A percentile compares a stretch with the other conserved stretches of the same genome.
These are phyloP conservation scores for Saturnispora zaruensis DNA, from an alignment of 805 yeast genomes.

Conservation along the genomic window DNA sequence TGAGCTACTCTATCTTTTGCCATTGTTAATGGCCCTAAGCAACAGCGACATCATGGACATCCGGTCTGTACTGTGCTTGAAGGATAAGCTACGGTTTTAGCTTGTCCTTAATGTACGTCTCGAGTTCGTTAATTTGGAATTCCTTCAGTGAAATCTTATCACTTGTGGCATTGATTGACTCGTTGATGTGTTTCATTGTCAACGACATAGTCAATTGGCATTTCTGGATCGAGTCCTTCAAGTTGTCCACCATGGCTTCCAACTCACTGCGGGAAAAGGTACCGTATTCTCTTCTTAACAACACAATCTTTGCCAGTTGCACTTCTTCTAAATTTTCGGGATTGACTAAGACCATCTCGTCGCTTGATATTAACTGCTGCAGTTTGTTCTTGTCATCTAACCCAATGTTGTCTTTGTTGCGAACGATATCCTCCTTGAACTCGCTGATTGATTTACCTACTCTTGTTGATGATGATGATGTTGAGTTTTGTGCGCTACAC, in stretches of 20 bases:
- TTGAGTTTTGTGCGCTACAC: background rate
- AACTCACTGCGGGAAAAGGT: background rate
- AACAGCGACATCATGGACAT: slow-evolving; percentile 78
- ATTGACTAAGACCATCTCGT: background rate
- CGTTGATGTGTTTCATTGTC: background rate
- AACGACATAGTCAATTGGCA: background rate
- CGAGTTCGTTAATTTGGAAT: background rate
- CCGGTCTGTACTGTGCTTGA: slow-evolving; percentile 47
- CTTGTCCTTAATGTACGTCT: background rate
- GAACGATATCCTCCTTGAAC: background rate
- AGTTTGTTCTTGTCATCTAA: background rate
- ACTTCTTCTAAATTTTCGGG: background rate
- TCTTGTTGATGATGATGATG: background rate
- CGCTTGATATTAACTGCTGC: background rate
- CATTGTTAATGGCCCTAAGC: slow-evolving; percentile 68
- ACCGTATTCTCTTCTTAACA: background rate
- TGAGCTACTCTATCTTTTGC: slow-evolving; percentile 72
- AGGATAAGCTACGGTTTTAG: slow-evolving; percentile 1
- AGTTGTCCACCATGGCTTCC: background rate
- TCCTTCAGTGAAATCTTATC: background rate
- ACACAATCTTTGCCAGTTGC: background rate
- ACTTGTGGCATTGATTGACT: background rate
- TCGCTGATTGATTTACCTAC: background rate
- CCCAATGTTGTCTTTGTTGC: background rate
- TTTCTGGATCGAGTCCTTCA: background rate